phyloP scores from a whole-genome alignment of 768 basidiomycete species.

The Nidularia pulvinata region DNA sequence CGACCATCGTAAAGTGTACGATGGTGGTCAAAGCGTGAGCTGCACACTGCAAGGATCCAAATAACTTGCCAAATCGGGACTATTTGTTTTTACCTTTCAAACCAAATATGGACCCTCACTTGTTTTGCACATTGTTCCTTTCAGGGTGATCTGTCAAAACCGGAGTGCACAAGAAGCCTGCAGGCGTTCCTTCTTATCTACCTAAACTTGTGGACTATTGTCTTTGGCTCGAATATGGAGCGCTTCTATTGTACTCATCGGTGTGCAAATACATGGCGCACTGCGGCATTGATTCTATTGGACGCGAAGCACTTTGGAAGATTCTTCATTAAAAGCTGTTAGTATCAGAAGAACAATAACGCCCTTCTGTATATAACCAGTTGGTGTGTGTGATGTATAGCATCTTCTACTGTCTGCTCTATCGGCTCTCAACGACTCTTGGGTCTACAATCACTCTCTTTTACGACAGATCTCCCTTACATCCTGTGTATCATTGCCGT shows the following conservation, averaged over 20 bases:
- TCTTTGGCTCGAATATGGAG: neutral
- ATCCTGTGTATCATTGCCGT: neutral
- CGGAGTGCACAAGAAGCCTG: neutral
- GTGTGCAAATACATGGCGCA: neutral
- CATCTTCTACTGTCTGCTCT: neutral
- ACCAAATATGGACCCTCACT: neutral
- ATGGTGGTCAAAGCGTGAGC: too few species aligned
- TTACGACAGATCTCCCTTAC: neutral
- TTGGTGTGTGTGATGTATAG: neutral
- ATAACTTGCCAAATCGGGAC: neutral
- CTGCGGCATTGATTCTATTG: neutral
- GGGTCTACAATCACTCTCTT: neutral
- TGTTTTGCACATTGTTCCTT: neutral
- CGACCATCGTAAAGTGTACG: too few species aligned
- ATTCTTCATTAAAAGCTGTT: neutral
- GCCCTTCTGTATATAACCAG: neutral
- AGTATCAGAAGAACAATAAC: neutral
- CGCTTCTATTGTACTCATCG: neutral
- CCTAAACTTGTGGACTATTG: neutral
- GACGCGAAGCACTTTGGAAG: neutral
- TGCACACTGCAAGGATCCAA: neutral
- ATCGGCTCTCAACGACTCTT: neutral
- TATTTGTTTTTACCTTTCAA: constrained; percentile 3
- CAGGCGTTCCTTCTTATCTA: neutral
- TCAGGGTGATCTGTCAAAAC: neutral